A percentile compares a stretch with the other conserved stretches of the same genome.
phyloP scores from a whole-genome alignment of 345 rosid genomes.

The Cardamine resedifolia region DNA sequence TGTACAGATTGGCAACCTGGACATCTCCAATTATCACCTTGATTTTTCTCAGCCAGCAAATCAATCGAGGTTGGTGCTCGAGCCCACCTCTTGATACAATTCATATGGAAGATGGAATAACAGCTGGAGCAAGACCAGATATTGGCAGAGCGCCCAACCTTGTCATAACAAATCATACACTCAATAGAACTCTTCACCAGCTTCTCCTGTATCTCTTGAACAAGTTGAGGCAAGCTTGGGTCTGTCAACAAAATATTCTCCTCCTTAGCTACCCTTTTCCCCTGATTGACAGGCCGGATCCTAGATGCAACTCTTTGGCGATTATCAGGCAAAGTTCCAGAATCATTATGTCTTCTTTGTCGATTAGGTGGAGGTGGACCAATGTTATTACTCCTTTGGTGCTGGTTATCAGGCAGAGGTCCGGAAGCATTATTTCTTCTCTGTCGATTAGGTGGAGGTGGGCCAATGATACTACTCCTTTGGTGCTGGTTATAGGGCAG shows the following conservation, averaged over 20 bases:
- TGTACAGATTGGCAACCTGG: slow-evolving; percentile 97
- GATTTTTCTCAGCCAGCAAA: slow-evolving; percentile 71
- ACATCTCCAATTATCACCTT: slow-evolving; percentile 94
- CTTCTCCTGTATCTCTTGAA: slow-evolving; percentile 91
- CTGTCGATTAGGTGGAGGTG: slow-evolving; percentile 33
- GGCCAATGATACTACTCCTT: background rate
- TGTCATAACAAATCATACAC: slow-evolving; percentile 97
- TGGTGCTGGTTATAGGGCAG: slow-evolving; percentile 10
- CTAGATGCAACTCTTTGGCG: slow-evolving; percentile 40
- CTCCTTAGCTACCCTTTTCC: slow-evolving; percentile 39
- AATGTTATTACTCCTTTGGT: slow-evolving; percentile 22
- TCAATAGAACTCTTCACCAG: slow-evolving; percentile 67
- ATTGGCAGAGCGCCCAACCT: slow-evolving; percentile 74
- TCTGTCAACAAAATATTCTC: slow-evolving; percentile 42
- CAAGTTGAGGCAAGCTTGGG: slow-evolving; percentile 76
- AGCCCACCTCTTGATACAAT: slow-evolving; percentile 94
- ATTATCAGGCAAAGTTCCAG: slow-evolving; percentile 34
- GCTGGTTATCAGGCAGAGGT: slow-evolving; percentile 30
- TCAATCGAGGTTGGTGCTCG: slow-evolving; percentile 90
- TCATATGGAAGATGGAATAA: slow-evolving; percentile 88
- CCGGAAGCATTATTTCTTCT: slow-evolving; percentile 40
- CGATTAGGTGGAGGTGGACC: slow-evolving; percentile 35
- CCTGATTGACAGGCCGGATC: slow-evolving; percentile 42
- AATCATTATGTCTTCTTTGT: slow-evolving; percentile 41
- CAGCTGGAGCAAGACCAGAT: slow-evolving; percentile 97